Percentiles rank a stretch among this genome's conserved stretches.
Evolutionary conservation across 2,329 filamentous ascomycete species (phyloP).

Genomic region (Paecilomyces dactylethromorphus): DNA sequence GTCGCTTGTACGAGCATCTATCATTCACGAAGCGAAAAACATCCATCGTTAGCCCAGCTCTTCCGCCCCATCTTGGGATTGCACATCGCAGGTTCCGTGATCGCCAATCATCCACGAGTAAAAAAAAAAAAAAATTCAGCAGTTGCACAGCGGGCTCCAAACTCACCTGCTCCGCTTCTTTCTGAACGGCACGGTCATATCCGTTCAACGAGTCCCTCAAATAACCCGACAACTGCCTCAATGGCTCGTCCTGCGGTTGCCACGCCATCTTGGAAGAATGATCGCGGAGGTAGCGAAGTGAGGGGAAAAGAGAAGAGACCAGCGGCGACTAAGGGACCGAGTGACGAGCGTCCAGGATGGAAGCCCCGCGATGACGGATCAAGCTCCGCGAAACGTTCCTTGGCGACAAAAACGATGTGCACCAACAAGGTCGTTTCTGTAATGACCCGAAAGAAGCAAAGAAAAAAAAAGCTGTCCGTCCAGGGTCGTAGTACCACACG

Average conservation of each 20-base stretch:
- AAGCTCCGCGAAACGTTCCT: background rate
- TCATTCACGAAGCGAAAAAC: constrained; percentile 1
- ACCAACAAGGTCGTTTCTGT: background rate
- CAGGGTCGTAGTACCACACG: background rate
- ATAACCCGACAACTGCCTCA: constrained; percentile 82
- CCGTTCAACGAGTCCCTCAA: constrained; percentile 88
- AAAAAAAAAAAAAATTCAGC: constrained; percentile 8
- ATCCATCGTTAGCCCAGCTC: background rate
- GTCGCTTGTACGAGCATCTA: constrained; percentile 93
- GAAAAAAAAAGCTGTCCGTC: background rate
- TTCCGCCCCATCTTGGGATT: background rate
- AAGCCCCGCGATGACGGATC: background rate
- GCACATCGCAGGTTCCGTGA: background rate
- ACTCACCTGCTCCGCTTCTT: constrained; percentile 81
- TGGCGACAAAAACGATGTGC: background rate
- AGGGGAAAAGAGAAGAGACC: background rate
- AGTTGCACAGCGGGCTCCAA: constrained; percentile 3
- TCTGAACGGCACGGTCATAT: constrained; percentile 71
- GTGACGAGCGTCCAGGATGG: background rate
- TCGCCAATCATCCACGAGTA: background rate
- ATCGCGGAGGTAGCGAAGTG: constrained; percentile 4
- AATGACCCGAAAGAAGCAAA: background rate
- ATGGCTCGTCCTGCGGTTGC: constrained; percentile 81
- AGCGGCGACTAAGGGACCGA: background rate
- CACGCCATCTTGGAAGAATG: constrained; percentile 63